Evolutionary conservation across 1,284 basidiomycete species (phyloP).

Genomic region (Porodaedalea pini): DNA sequence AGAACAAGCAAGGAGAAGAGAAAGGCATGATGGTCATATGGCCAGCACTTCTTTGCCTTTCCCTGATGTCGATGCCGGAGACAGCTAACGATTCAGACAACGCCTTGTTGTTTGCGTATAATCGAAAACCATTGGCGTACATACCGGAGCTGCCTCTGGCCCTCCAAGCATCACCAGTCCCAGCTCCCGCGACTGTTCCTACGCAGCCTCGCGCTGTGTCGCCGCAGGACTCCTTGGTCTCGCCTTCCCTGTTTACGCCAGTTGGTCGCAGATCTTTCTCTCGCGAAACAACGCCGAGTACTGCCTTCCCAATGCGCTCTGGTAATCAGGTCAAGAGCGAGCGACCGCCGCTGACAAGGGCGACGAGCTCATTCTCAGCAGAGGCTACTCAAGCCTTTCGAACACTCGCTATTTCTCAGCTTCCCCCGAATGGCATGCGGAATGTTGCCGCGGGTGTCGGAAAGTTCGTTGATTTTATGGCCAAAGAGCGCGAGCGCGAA

Average conservation of each 20-base stretch:
- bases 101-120: conserved; percentile 35
- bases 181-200: conserved; percentile 27
- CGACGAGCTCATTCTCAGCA: conserved; percentile 39
- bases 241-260: conserved; percentile 20
- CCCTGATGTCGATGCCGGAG: conserved; percentile 36
- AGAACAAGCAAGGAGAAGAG: conserved; percentile 66
- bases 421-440: conserved; percentile 35
- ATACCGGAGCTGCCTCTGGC: conserved; percentile 63
- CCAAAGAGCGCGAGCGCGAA: conserved; percentile 67
- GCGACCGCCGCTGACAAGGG: conserved; percentile 21
- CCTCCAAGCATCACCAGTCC: conserved; percentile 58
- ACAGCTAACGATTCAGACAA: background rate
- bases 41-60: conserved; percentile 57
- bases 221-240: conserved; percentile 11
- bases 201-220: conserved; percentile 3
- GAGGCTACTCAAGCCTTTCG: conserved; percentile 33
- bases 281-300: conserved; percentile 27
- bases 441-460: conserved; percentile 55
- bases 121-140: conserved; percentile 45
- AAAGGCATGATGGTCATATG: conserved; percentile 73
- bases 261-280: conserved; percentile 22
- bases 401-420: conserved; percentile 26
- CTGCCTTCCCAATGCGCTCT: conserved; percentile 27
- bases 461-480: conserved; percentile 65
- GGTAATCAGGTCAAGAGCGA: conserved; percentile 22